Conservation (phyloP, 78 protist genomes). For the Guillardia theta region DNA sequence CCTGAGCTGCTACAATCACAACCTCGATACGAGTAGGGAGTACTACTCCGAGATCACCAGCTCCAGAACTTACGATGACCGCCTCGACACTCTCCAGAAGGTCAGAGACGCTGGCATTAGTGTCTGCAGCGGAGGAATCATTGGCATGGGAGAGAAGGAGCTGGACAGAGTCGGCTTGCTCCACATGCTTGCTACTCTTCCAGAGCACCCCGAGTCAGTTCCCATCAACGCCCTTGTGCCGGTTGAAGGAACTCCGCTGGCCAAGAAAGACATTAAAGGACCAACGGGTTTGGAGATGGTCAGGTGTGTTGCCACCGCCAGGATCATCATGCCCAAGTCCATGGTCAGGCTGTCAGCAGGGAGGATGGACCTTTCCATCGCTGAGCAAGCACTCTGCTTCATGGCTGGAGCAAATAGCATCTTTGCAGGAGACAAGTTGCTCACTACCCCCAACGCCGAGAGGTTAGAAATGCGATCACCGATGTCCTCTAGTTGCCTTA, state of each 20-base stretch:
- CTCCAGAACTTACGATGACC: slow-evolving; percentile 74
- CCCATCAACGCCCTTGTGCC: slow-evolving; percentile 76
- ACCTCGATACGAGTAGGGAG: slow-evolving; percentile 70
- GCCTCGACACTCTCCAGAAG: slow-evolving; percentile 64
- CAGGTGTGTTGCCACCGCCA: slow-evolving; percentile 73
- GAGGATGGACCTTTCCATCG: slow-evolving; percentile 42
- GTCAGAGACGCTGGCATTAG: slow-evolving; percentile 72
- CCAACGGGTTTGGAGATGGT: slow-evolving; percentile 57
- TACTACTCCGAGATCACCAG: slow-evolving; percentile 65
- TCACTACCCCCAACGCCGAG: not conserved
- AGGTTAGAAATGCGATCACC: not conserved
- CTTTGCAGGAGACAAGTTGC: slow-evolving; percentile 73
- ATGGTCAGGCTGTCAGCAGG: slow-evolving; percentile 77
- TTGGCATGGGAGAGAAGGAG: slow-evolving; percentile 67
- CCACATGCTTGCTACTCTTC: slow-evolving; percentile 18
- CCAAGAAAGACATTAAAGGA: not conserved
- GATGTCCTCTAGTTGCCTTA: not conserved
- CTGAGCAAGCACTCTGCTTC: slow-evolving; percentile 69
- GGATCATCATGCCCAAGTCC: slow-evolving; percentile 57
- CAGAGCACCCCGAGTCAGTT: slow-evolving; percentile 62
- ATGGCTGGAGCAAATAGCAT: slow-evolving; percentile 76
- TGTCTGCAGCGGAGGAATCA: slow-evolving; percentile 79
- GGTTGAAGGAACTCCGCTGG: slow-evolving; percentile 68
- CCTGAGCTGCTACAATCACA: slow-evolving; percentile 79
- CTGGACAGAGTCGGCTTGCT: slow-evolving; percentile 67